phyloP scores from a whole-genome alignment of 1,139 yeast genomes.

The Taphrina betulina region DNA sequence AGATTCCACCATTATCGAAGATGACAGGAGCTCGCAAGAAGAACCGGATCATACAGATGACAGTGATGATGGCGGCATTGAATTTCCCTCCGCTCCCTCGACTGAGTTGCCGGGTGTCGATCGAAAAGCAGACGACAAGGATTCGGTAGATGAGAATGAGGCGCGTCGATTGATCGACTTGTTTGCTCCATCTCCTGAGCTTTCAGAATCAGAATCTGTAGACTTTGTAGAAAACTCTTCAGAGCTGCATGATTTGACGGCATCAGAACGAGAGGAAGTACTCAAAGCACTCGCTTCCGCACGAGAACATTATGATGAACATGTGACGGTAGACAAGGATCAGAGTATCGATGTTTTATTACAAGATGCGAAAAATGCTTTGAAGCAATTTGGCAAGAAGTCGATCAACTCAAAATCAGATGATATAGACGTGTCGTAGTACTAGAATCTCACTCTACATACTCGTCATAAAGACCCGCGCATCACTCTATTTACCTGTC shows the following conservation, averaged over 20 bases:
- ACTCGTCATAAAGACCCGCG: too few species aligned
- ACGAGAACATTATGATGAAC: constrained; percentile 2
- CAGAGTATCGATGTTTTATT: neutral
- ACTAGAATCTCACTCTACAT: too few species aligned
- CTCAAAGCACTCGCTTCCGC: constrained; percentile 16
- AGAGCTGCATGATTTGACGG: constrained; percentile 3
- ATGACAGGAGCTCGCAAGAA: neutral
- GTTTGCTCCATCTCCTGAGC: neutral
- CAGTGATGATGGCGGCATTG: neutral
- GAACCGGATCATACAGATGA: neutral
- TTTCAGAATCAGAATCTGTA: neutral
- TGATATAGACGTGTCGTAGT: too few species aligned
- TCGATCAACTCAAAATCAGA: neutral
- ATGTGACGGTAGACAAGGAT: neutral
- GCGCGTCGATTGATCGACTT: constrained; percentile 1
- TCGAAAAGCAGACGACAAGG: neutral
- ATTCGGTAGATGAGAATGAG: constrained; percentile 1
- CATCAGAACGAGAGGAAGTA: constrained; percentile 16
- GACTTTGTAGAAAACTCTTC: constrained; percentile 2
- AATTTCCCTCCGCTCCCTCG: constrained; percentile 7
- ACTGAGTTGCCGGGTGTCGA: neutral
- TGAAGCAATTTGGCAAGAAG: neutral
- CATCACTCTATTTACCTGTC: too few species aligned
- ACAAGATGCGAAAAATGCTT: neutral
- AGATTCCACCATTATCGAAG: too few species aligned